Evolutionary conservation across 495 filamentous ascomycete species (phyloP), one percentile per base, ranked within the genome.

Genomic region (Penicillium subrubescens): DNA sequence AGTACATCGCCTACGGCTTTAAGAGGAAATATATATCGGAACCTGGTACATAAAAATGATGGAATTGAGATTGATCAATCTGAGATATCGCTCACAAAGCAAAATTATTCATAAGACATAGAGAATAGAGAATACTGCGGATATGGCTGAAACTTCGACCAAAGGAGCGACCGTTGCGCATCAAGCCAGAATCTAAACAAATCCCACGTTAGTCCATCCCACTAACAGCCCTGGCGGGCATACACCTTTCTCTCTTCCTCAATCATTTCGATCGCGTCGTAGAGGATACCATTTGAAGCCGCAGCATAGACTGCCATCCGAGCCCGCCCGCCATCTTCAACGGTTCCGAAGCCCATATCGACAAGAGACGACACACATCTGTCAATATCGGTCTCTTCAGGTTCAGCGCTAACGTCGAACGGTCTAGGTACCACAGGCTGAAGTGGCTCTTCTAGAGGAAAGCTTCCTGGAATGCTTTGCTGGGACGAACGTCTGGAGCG

Each of bases 191-290:
- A 55, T 39, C 17, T 55, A 35, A 68, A 57, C 59, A 34, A 37
- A 60, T 59, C 23, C 51, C 19, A 31, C 19, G 31, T 39, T 33
- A 39, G 60, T 59, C 33, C 19, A 64, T 56, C 33, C 65, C 39
- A 71, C 5, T 59, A 25, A 10, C 58, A 62, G 54, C 61, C 50
- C 19, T 70, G 71, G 33, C 79, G 67, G 33, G 75, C 76, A 72
- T 84, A 87, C 2, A 73, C 81, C 66, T 76, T 76, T 41, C 79
- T 77, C 64, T 87, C 84, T 43, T 86, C 84, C 55, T 86, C 83
- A 70, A 87, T 83, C 76, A 86, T 82, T 37, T 85, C 84, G 67
- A 87, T 81, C 17, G 84, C 84, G 64, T 82, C 79, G 12, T 63
- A 56, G 25, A 87, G 65, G 25, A 71, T 77, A 21, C 82, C 82